Conservation (phyloP, 306 rosid genomes). For the Gleditsia sinensis region DNA sequence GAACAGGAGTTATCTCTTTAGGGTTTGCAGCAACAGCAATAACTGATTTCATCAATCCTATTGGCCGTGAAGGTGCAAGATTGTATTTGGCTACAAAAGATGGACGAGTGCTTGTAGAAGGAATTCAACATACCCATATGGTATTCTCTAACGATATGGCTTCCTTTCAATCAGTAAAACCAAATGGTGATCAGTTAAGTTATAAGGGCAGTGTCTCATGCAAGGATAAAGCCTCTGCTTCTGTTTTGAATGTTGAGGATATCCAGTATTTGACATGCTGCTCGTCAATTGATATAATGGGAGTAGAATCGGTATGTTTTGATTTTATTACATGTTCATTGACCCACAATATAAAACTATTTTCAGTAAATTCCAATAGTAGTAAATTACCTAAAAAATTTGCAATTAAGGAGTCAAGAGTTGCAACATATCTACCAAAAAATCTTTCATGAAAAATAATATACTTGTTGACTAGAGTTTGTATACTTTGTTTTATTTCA, state of each 20-base stretch:
- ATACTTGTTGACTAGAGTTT: too few species aligned
- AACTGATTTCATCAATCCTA: conserved; percentile 26
- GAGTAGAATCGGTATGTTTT: conserved; percentile 55
- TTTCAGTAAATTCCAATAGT: too few species aligned
- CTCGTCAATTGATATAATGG: conserved; percentile 51
- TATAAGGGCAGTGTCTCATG: conserved; percentile 41
- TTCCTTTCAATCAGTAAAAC: conserved; percentile 35
- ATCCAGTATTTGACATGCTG: conserved; percentile 42
- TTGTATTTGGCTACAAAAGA: conserved; percentile 47
- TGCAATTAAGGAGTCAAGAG: too few species aligned
- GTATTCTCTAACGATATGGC: conserved; percentile 37
- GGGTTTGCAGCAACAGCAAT: conserved; percentile 42
- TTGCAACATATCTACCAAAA: too few species aligned
- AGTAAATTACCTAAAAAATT: too few species aligned
- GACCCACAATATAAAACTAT: neutral
- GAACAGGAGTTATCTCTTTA: conserved; percentile 41
- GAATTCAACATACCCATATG: conserved; percentile 34
- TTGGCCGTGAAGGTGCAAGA: conserved; percentile 31
- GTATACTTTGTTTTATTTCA: too few species aligned
- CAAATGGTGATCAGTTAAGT: conserved; percentile 22
- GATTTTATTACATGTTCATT: conserved; percentile 5
- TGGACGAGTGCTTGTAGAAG: conserved; percentile 47
- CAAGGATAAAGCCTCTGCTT: conserved; percentile 28
- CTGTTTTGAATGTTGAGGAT: conserved; percentile 43
- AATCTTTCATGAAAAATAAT: too few species aligned